phyloP scores from a whole-genome alignment of 805 yeast species.

The Hyphopichia homilentoma region DNA sequence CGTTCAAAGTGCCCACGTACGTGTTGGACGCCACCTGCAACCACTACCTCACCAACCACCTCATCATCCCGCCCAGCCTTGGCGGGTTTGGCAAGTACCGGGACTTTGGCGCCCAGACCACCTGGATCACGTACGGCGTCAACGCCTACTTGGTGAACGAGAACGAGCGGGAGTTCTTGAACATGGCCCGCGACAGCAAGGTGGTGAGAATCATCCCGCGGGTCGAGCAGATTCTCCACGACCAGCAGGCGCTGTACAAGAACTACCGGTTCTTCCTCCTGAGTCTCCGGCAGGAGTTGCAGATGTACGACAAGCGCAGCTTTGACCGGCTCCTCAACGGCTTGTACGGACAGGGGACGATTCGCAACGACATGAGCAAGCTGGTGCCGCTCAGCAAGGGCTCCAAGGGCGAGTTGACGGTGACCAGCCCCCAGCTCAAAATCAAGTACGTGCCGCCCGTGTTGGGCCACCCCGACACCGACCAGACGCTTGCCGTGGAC shows the following conservation, averaged over 20 bases:
- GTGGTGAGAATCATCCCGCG: background rate
- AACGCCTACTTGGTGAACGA: background rate
- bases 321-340: background rate
- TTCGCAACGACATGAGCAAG: background rate
- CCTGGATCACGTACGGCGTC: background rate
- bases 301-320: background rate
- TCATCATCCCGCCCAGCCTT: background rate
- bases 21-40: background rate
- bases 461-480: background rate
- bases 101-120: background rate
- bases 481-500: background rate
- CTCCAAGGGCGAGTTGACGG: no score
- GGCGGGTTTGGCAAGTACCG: background rate
- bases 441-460: background rate
- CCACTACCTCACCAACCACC: background rate
- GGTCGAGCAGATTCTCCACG: no score
- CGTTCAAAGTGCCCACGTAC: conserved; percentile 32
- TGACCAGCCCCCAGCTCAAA: no score
- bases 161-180: background rate
- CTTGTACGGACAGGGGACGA: background rate
- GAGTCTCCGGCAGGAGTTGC: background rate
- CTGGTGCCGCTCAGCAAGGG: no score
- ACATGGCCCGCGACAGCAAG: background rate
- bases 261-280: background rate
- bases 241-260: no score